Conservation (phyloP, 805 yeast species). For the Lachancea meyersii region DNA sequence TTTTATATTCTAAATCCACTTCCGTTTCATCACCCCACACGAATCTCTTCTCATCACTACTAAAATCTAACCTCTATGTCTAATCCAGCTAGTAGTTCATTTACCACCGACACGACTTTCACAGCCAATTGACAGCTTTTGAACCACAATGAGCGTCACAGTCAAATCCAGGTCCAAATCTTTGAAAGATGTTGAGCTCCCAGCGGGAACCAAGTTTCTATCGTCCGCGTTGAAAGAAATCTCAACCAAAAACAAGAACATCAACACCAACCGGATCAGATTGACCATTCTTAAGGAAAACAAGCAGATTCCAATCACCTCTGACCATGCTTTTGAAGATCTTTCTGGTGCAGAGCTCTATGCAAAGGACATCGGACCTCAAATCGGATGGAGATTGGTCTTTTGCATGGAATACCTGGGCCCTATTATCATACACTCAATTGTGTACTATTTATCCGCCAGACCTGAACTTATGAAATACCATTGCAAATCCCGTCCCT, state of each 20-base stretch:
- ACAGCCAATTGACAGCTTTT: no score
- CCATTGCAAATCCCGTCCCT: slow-evolving; percentile 9
- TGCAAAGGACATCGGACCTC: slow-evolving; percentile 90
- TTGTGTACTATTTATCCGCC: slow-evolving; percentile 45
- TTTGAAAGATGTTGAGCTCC: slow-evolving; percentile 43
- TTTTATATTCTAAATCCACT: no score
- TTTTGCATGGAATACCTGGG: slow-evolving; percentile 84
- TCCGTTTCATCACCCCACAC: no score
- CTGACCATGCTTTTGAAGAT: slow-evolving; percentile 28
- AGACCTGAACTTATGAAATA: slow-evolving; percentile 12
- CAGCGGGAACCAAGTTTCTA: slow-evolving; percentile 36
- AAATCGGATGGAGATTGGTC: slow-evolving; percentile 88
- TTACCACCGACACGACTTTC: no score
- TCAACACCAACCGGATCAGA: slow-evolving; percentile 49
- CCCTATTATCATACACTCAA: slow-evolving; percentile 74
- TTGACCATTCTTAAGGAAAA: slow-evolving; percentile 38
- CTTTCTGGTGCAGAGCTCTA: slow-evolving; percentile 40
- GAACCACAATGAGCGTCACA: slow-evolving; percentile 28
- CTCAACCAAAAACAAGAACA: slow-evolving; percentile 37
- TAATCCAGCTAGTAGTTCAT: no score
- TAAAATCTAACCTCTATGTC: no score
- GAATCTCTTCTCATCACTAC: no score
- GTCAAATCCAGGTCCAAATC: slow-evolving; percentile 58
- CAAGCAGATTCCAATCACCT: slow-evolving; percentile 30
- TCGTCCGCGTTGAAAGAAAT: slow-evolving; percentile 40